A percentile compares a stretch with the other conserved stretches of the same genome.
Conservation (phyloP, 129 eudicot species). For the Deinandra increscens region DNA sequence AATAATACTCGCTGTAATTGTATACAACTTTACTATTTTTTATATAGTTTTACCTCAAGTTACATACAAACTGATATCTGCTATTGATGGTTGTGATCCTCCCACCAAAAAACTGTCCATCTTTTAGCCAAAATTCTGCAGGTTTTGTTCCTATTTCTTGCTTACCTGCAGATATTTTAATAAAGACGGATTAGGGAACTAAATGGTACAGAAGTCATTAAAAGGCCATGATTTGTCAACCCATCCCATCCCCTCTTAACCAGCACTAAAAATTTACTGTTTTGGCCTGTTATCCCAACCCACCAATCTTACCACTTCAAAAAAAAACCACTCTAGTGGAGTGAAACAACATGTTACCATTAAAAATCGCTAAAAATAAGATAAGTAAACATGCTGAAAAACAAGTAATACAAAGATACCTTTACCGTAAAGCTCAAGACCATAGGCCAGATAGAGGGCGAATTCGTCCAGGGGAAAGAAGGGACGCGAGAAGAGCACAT, state of each 20-base stretch:
- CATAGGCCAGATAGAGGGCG: slow-evolving; percentile 67
- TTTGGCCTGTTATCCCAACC: not conserved
- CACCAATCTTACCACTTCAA: not conserved
- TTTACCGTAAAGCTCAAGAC: slow-evolving; percentile 66
- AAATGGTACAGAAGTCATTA: not conserved
- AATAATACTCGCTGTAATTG: too few relatives aligned
- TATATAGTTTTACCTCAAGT: too few relatives aligned
- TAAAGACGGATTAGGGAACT: not conserved
- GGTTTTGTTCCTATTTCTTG: slow-evolving; percentile 61
- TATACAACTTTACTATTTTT: too few relatives aligned
- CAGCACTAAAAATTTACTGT: not conserved
- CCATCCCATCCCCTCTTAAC: not conserved
- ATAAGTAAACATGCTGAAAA: not conserved
- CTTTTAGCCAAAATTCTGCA: slow-evolving; percentile 72
- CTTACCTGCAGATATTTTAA: slow-evolving; percentile 42
- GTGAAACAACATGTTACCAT: not conserved
- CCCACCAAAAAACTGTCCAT: too few relatives aligned
- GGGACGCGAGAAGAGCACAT: slow-evolving; percentile 80
- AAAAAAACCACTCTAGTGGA: too few relatives aligned
- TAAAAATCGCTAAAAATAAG: not conserved
- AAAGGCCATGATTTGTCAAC: too few relatives aligned
- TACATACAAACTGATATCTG: too few relatives aligned
- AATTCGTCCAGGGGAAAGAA: slow-evolving; percentile 62
- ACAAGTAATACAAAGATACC: slow-evolving; percentile 36
- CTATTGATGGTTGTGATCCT: too few relatives aligned